phyloP scores from a whole-genome alignment of 1,139 yeast species.

The Kodamaea alishanica region DNA sequence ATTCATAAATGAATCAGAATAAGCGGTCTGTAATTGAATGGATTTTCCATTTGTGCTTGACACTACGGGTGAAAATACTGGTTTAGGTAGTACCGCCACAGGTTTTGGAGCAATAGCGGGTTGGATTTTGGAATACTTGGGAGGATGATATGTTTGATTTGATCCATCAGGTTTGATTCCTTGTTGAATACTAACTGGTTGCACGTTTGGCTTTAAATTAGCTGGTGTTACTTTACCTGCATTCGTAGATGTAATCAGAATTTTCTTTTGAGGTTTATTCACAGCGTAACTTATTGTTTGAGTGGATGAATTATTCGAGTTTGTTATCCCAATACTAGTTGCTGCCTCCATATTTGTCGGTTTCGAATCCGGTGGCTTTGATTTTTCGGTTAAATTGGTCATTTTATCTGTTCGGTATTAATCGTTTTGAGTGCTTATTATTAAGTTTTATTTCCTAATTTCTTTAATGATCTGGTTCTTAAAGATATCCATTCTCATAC shows the following conservation, averaged over 20 bases:
- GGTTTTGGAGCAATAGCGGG: conserved; percentile 44
- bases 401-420: background rate
- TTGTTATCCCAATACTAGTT: conserved; percentile 1
- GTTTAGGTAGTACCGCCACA: conserved; percentile 28
- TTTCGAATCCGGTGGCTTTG: background rate
- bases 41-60: conserved; percentile 11
- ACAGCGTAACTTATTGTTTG: conserved; percentile 3
- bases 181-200: conserved; percentile 1
- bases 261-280: background rate
- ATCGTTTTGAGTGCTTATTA: no score
- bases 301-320: conserved; percentile 3
- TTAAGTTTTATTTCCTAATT: no score
- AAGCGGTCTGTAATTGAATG: conserved; percentile 12
- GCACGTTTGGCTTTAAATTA: background rate
- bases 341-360: background rate
- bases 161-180: background rate
- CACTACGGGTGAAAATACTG: conserved; percentile 17
- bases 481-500: background rate
- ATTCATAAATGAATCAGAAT: conserved; percentile 17
- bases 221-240: background rate
- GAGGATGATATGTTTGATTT: conserved; percentile 2
- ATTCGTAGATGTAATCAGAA: no score
- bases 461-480: background rate
- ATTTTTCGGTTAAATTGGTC: background rate
- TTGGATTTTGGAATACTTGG: conserved; percentile 37